Conservation (phyloP, 495 filamentous ascomycete species). For the Trichoderma virens region DNA sequence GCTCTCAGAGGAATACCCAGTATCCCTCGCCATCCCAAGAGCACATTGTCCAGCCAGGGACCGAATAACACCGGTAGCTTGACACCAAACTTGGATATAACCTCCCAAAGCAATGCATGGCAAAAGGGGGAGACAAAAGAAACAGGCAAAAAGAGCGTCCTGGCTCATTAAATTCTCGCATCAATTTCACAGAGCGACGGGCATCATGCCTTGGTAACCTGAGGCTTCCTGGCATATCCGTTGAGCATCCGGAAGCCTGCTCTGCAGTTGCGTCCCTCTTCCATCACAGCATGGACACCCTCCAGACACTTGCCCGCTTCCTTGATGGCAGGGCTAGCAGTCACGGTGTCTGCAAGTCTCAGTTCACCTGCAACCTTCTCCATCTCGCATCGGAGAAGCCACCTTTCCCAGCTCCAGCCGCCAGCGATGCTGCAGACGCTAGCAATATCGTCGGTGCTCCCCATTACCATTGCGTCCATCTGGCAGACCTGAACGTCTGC, state of each 20-base stretch:
- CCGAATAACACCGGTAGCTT: not conserved
- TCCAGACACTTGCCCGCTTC: slow-evolving; percentile 55
- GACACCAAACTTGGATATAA: not conserved
- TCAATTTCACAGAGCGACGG: not conserved
- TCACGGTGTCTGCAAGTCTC: slow-evolving; percentile 42
- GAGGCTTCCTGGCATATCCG: slow-evolving; percentile 85
- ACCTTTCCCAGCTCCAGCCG: slow-evolving; percentile 92
- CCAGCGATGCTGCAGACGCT: slow-evolving; percentile 74
- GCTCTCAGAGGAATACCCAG: no score
- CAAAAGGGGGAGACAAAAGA: not conserved
- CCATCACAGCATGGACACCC: slow-evolving; percentile 68
- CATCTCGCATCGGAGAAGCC: slow-evolving; percentile 78
- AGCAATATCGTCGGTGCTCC: slow-evolving; percentile 65
- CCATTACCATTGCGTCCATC: slow-evolving; percentile 58
- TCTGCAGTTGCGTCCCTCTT: slow-evolving; percentile 72
- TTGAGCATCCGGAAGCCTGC: slow-evolving; percentile 80
- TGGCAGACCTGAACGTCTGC: slow-evolving; percentile 41
- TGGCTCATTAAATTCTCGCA: not conserved
- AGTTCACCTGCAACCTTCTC: slow-evolving; percentile 68
- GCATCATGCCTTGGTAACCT: not conserved
- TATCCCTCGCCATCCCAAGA: not conserved
- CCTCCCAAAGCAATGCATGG: not conserved
- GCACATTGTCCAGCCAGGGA: not conserved
- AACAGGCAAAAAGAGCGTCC: not conserved
- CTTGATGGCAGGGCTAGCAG: slow-evolving; percentile 35